phyloP scores from a whole-genome alignment of 495 filamentous ascomycete genomes.

The Aspergillus heteromorphus region DNA sequence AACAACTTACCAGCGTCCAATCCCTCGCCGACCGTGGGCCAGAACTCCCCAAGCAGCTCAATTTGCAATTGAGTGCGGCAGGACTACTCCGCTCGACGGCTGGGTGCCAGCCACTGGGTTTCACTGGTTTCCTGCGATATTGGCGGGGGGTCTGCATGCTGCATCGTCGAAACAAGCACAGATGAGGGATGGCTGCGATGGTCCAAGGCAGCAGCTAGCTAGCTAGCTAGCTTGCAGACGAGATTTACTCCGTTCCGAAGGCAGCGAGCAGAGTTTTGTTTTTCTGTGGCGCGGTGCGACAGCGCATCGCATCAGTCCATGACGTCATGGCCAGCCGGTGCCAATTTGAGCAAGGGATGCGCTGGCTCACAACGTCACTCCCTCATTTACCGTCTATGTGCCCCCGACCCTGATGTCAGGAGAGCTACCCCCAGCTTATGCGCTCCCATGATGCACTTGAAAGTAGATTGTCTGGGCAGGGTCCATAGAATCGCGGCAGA shows the following conservation, averaged over 20 bases:
- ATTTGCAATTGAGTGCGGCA: no score
- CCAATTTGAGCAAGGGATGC: background rate
- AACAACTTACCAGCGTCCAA: background rate
- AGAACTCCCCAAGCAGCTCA: background rate
- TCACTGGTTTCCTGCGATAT: background rate
- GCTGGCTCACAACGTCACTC: background rate
- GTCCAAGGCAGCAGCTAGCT: background rate
- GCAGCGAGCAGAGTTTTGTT: background rate
- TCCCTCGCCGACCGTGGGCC: background rate
- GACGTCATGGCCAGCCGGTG: background rate
- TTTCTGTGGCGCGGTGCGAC: background rate
- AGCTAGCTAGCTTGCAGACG: background rate
- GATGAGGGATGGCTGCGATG: background rate
- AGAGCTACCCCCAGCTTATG: background rate
- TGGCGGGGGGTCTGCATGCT: background rate
- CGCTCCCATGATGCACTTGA: background rate
- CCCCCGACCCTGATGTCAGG: background rate
- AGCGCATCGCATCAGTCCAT: background rate
- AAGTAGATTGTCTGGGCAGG: background rate
- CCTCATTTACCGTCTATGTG: background rate
- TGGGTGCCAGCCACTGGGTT: background rate
- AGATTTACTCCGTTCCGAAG: background rate
- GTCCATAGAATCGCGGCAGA: background rate
- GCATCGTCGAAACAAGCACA: background rate
- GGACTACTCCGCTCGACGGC: background rate